Evolutionary conservation across 2,329 filamentous ascomycete genomes (phyloP).

Genomic region (Penicillium fuscoglaucum): DNA sequence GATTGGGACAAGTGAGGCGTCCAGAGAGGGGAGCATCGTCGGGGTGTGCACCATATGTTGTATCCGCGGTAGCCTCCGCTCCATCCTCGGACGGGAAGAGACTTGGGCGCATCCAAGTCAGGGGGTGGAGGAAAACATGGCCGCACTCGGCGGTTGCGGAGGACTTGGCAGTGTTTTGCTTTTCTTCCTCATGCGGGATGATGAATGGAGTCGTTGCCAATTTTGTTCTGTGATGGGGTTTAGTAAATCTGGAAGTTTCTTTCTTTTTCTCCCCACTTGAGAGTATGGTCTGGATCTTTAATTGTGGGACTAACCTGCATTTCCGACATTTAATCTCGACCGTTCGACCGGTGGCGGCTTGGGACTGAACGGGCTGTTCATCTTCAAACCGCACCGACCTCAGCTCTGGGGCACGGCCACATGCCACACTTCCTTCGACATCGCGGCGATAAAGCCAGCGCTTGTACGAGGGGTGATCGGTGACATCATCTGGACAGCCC

Average conservation of each 20-base stretch:
- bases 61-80: slow-evolving; percentile 9
- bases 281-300: not conserved
- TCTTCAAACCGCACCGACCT: slow-evolving; percentile 73
- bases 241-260: slow-evolving; percentile 1
- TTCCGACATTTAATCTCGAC: slow-evolving; percentile 83
- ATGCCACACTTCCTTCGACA: slow-evolving; percentile 66
- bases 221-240: slow-evolving; percentile 48
- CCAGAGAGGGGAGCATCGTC: slow-evolving; percentile 81
- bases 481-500: slow-evolving; percentile 71
- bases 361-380: slow-evolving; percentile 43
- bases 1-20: slow-evolving; percentile 76
- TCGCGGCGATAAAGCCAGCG: slow-evolving; percentile 70
- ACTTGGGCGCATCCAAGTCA: slow-evolving; percentile 90
- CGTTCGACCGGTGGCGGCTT: slow-evolving; percentile 24
- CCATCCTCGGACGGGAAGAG: slow-evolving; percentile 50
- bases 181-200: slow-evolving; percentile 56
- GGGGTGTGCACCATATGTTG: slow-evolving; percentile 24
- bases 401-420: slow-evolving; percentile 74
- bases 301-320: slow-evolving; percentile 63
- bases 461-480: slow-evolving; percentile 74
- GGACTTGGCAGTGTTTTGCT: slow-evolving; percentile 24
- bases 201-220: slow-evolving; percentile 69
- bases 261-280: not conserved
- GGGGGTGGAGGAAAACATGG: slow-evolving; percentile 86
- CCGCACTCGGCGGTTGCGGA: slow-evolving; percentile 58